Conservation (phyloP, 768 basidiomycete genomes). For the Lactifluus echinatus region DNA sequence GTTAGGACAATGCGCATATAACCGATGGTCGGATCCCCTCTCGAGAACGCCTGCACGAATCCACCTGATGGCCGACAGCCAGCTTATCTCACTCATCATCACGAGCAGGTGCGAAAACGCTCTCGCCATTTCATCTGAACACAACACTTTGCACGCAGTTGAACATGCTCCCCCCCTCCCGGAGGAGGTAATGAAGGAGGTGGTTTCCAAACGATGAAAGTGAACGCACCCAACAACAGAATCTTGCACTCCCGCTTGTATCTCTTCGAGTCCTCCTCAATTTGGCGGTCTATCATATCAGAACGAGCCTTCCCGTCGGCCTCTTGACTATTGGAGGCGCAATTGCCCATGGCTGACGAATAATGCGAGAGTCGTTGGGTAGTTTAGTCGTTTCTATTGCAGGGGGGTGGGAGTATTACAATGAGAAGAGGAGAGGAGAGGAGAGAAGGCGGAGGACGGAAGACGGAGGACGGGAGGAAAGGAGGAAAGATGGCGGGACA, state of each 20-base stretch:
- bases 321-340: slow-evolving; percentile 48
- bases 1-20: not conserved
- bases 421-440: not conserved
- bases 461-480: not conserved
- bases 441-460: not conserved
- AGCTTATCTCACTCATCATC: no score
- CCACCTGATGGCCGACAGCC: no score
- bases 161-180: no score
- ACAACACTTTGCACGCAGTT: no score
- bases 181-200: no score
- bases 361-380: not conserved
- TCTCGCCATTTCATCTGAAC: no score
- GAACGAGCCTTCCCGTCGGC: slow-evolving; percentile 52
- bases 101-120: no score
- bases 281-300: slow-evolving; percentile 70
- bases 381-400: not conserved
- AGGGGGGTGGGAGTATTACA: no score
- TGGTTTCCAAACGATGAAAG: no score
- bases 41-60: not conserved
- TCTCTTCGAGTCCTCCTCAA: slow-evolving; percentile 78
- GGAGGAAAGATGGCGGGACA: not conserved
- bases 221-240: slow-evolving; percentile 66
- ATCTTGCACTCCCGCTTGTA: slow-evolving; percentile 91
- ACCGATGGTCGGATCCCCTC: not conserved
- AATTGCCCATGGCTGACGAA: slow-evolving; percentile 45